Percentiles rank a stretch among this genome's conserved stretches.
phyloP scores from a whole-genome alignment of 1,284 basidiomycete genomes.

The Volvariella volvacea region DNA sequence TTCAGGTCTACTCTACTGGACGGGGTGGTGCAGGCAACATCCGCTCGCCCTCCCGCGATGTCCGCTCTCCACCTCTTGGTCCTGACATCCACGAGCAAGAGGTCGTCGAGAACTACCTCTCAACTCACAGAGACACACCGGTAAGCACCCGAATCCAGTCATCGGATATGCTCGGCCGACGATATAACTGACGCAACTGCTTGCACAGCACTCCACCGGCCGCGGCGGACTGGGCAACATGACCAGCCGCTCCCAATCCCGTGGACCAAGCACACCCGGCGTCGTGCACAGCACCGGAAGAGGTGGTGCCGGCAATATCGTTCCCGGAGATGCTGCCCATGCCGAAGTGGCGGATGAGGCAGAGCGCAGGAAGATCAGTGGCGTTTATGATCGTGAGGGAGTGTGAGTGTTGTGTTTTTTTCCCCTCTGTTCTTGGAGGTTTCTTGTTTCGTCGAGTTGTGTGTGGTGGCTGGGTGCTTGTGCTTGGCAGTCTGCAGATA shows the following conservation, averaged over 20 bases:
- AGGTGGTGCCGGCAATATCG: constrained; percentile 65
- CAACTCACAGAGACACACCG: constrained; percentile 22
- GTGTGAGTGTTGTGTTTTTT: constrained; percentile 29
- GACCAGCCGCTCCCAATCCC: constrained; percentile 27
- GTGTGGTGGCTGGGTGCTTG: too few species aligned
- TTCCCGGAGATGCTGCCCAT: constrained; percentile 20
- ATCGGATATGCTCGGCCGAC: neutral
- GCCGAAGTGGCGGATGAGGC: constrained; percentile 33
- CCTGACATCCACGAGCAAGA: constrained; percentile 33
- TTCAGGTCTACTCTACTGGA: constrained; percentile 54
- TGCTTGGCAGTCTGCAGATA: too few species aligned
- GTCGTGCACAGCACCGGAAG: constrained; percentile 48
- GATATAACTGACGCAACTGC: neutral
- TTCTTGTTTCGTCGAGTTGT: constrained; percentile 1
- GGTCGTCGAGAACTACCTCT: constrained; percentile 34
- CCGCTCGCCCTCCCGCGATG: constrained; percentile 60
- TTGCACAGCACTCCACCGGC: constrained; percentile 52
- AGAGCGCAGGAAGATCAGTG: constrained; percentile 27
- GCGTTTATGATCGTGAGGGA: constrained; percentile 23
- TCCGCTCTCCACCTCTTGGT: constrained; percentile 20
- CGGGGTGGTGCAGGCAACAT: constrained; percentile 78
- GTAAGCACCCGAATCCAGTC: too few species aligned
- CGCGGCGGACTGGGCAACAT: constrained; percentile 60
- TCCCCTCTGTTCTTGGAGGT: neutral
- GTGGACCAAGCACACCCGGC: constrained; percentile 15